A percentile compares a stretch with the other conserved stretches of the same genome.
These are phyloP conservation scores for Iris macrosiphon DNA, from an alignment of 106 monocot genomes.

Conservation along the genomic window DNA sequence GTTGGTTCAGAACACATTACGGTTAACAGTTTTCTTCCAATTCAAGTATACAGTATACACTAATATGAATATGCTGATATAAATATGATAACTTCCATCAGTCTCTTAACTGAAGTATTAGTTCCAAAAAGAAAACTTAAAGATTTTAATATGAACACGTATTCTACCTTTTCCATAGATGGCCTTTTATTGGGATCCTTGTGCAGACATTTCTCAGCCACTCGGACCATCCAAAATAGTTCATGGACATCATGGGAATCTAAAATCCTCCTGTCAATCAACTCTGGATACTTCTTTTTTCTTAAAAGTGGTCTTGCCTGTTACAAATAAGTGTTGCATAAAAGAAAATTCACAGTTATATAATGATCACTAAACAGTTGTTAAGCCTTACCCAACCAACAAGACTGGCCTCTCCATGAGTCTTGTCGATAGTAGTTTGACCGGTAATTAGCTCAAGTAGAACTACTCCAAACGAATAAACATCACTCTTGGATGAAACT, in stretches of 20 bases:
- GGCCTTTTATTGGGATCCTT: conserved; percentile 31
- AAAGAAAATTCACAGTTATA: not conserved
- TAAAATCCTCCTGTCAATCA: conserved; percentile 34
- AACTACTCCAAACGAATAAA: conserved; percentile 41
- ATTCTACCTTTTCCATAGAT: conserved; percentile 39
- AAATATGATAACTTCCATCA: no score
- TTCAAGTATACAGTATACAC: no score
- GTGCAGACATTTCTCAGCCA: conserved; percentile 29
- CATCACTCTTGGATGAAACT: conserved; percentile 35
- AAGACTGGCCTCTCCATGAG: conserved; percentile 16
- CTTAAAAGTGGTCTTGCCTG: conserved; percentile 41
- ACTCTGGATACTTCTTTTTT: conserved; percentile 32
- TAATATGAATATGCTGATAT: no score
- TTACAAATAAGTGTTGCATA: not conserved
- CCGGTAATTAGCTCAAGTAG: conserved; percentile 32
- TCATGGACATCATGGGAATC: conserved; percentile 38
- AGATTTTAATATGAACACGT: no score
- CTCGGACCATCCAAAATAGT: conserved; percentile 25
- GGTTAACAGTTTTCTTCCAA: no score
- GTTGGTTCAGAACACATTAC: no score
- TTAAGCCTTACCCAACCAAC: conserved; percentile 32
- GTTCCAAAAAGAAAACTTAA: no score
- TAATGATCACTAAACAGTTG: not conserved
- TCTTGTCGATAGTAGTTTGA: conserved; percentile 13
- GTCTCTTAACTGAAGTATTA: no score